Percentiles rank a stretch among this genome's conserved stretches.
Evolutionary conservation across 257 asterid genomes (phyloP).

Genomic region (Apocynum venetum): DNA sequence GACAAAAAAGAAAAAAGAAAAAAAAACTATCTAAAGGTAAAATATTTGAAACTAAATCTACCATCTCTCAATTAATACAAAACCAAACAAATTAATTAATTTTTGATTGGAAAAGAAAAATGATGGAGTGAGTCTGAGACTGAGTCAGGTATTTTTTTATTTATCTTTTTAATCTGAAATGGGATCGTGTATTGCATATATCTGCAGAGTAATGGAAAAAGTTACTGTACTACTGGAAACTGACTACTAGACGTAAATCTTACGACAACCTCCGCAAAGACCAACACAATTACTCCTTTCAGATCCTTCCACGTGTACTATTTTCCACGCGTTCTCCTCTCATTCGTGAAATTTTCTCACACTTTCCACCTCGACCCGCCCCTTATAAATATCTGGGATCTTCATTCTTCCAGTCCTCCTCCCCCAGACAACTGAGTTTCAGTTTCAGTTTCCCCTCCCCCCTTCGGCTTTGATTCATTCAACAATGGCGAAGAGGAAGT

Average conservation of each 20-base stretch:
- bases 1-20: too few species aligned
- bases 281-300: conserved; percentile 58
- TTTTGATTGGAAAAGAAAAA: too few species aligned
- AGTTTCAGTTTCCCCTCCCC: not conserved
- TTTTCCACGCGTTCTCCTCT: conserved; percentile 20
- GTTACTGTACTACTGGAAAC: too few species aligned
- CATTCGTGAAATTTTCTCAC: conserved; percentile 23
- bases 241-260: not conserved
- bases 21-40: too few species aligned
- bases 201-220: too few species aligned
- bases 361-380: conserved; percentile 39
- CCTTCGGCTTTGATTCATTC: not conserved
- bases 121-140: too few species aligned
- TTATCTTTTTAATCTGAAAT: too few species aligned
- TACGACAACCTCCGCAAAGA: conserved; percentile 6
- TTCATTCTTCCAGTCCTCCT: not conserved
- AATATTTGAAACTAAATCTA: too few species aligned
- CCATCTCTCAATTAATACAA: too few species aligned
- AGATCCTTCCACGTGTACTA: conserved; percentile 46
- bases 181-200: too few species aligned
- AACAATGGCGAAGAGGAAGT: conserved; percentile 36
- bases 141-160: too few species aligned
- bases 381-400: conserved; percentile 28
- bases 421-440: not conserved
- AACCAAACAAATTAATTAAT: too few species aligned